Evolutionary conservation across 2,329 filamentous ascomycete genomes (phyloP).

Genomic region (Aspergillus tanneri): DNA sequence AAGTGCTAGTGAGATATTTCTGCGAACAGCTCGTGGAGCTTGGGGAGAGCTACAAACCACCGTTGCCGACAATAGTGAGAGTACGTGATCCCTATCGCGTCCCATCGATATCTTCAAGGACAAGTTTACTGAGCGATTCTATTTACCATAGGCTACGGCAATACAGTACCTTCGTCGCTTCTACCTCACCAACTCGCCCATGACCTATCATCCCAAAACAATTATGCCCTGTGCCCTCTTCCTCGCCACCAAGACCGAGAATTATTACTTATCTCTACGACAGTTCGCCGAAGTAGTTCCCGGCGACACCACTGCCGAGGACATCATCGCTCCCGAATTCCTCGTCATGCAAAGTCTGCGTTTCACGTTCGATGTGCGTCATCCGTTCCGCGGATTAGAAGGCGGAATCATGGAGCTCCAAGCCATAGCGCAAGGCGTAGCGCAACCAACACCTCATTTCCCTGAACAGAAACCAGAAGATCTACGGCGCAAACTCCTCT

Average conservation of each 20-base stretch:
- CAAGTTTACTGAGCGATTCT: neutral
- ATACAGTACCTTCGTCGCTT: conserved; percentile 90
- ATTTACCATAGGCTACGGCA: conserved; percentile 63
- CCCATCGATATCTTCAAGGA: neutral
- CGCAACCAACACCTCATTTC: conserved; percentile 33
- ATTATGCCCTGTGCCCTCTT: conserved; percentile 89
- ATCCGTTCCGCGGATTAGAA: conserved; percentile 84
- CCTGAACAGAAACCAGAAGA: conserved; percentile 31
- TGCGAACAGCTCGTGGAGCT: conserved; percentile 60
- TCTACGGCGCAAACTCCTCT: conserved; percentile 30
- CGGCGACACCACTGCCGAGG: conserved; percentile 71
- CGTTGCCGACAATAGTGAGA: conserved; percentile 60
- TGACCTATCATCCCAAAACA: conserved; percentile 91
- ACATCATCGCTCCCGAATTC: conserved; percentile 88
- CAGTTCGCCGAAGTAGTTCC: conserved; percentile 69
- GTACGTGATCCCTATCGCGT: conserved; percentile 38
- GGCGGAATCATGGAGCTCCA: conserved; percentile 81
- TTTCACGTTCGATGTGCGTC: conserved; percentile 89
- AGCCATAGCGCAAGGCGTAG: conserved; percentile 63
- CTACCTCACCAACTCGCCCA: conserved; percentile 91
- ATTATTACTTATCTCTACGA: conserved; percentile 67
- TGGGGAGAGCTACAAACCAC: conserved; percentile 57
- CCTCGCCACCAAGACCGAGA: conserved; percentile 90
- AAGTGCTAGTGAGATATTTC: conserved; percentile 77
- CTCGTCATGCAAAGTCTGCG: conserved; percentile 86